phyloP scores from a whole-genome alignment of 106 monocot genomes.

The Dioscorea dumetorum region DNA sequence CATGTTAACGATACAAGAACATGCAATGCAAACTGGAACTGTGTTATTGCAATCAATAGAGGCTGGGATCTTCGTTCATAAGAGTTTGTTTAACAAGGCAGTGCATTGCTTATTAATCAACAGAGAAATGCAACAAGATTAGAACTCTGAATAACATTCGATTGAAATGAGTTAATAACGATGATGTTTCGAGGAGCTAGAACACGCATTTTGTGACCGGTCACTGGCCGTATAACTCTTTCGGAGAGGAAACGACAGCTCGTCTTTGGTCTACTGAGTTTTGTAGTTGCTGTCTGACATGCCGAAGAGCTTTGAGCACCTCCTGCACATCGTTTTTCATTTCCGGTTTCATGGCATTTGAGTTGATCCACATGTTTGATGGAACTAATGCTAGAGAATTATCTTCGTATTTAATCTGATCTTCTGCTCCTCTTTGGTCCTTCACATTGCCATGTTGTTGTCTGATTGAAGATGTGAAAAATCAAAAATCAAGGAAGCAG shows the following conservation, averaged over 20 bases:
- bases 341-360: background rate
- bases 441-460: background rate
- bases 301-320: slow-evolving; percentile 38
- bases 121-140: too few relatives aligned
- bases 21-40: too few relatives aligned
- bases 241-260: background rate
- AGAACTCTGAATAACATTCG: too few relatives aligned
- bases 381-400: slow-evolving; percentile 35
- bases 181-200: too few relatives aligned
- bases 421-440: background rate
- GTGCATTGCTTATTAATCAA: too few relatives aligned
- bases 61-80: too few relatives aligned
- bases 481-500: too few relatives aligned
- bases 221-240: slow-evolving; percentile 1
- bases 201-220: too few relatives aligned
- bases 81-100: too few relatives aligned
- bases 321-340: slow-evolving; percentile 12
- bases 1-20: too few relatives aligned
- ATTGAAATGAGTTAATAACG: too few relatives aligned
- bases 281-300: slow-evolving; percentile 38
- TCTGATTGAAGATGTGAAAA: slow-evolving; percentile 8
- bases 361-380: slow-evolving; percentile 2
- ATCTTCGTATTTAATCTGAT: background rate
- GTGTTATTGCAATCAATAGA: too few relatives aligned
- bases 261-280: slow-evolving; percentile 21